Conservation (phyloP, 1,139 yeast species). For the Taphrina sp. region DNA sequence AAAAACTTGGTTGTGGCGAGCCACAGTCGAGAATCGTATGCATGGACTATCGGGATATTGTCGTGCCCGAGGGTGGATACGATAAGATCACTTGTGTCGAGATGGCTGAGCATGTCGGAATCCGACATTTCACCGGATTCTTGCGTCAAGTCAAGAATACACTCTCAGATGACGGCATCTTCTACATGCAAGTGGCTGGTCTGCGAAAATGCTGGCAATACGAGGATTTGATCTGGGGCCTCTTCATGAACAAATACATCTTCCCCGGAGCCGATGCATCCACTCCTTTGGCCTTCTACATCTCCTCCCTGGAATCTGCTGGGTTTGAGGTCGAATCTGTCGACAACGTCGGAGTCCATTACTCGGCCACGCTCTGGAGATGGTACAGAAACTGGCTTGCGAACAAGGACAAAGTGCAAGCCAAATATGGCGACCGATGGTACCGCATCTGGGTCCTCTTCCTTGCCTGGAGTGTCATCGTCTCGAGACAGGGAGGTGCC, state of each 20-base stretch:
- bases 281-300: slow-evolving; percentile 83
- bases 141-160: slow-evolving; percentile 76
- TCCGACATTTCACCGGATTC: slow-evolving; percentile 74
- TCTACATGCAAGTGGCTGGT: slow-evolving; percentile 87
- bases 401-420: slow-evolving; percentile 71
- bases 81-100: slow-evolving; percentile 88
- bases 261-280: slow-evolving; percentile 99
- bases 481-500: slow-evolving; percentile 91
- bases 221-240: slow-evolving; percentile 91
- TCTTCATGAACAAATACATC: slow-evolving; percentile 92
- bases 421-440: slow-evolving; percentile 87
- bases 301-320: slow-evolving; percentile 71
- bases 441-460: slow-evolving; percentile 88
- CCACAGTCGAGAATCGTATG: slow-evolving; percentile 78
- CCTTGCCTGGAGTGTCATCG: slow-evolving; percentile 75
- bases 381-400: slow-evolving; percentile 96
- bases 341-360: slow-evolving; percentile 90
- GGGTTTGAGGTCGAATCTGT: slow-evolving; percentile 83
- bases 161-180: slow-evolving; percentile 87
- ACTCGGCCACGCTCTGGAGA: slow-evolving; percentile 87
- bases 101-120: slow-evolving; percentile 97
- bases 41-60: slow-evolving; percentile 88
- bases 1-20: slow-evolving; percentile 62
- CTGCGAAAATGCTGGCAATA: slow-evolving; percentile 91
- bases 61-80: slow-evolving; percentile 71